Evolutionary conservation across 2,329 filamentous ascomycete genomes (phyloP).

Genomic region (Phialocephala sp.): DNA sequence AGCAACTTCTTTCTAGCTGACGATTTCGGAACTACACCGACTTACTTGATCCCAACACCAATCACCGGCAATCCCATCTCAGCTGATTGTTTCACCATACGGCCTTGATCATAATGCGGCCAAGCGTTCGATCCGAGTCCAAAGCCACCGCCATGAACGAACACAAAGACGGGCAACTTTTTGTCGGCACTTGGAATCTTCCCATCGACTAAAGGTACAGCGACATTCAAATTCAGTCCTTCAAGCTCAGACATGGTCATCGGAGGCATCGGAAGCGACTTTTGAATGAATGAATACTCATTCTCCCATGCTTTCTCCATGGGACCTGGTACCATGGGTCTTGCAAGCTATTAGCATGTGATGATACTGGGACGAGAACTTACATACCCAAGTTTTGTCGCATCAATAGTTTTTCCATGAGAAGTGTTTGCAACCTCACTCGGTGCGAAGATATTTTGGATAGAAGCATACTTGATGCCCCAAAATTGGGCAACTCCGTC

Average conservation of each 20-base stretch:
- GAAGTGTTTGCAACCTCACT: conserved; percentile 41
- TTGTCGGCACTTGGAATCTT: conserved; percentile 19
- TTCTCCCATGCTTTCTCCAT: conserved; percentile 46
- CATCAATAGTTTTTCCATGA: conserved; percentile 28
- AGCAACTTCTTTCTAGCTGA: neutral
- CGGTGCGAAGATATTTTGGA: conserved; percentile 44
- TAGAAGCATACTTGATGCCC: conserved; percentile 47
- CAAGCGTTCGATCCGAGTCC: conserved; percentile 56
- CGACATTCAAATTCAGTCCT: conserved; percentile 58
- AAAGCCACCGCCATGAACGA: conserved; percentile 59
- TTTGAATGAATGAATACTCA: conserved; percentile 56
- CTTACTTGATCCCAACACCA: conserved; percentile 51
- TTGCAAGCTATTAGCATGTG: neutral
- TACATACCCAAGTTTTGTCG: conserved; percentile 25
- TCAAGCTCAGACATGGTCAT: conserved; percentile 53
- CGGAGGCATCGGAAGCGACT: conserved; percentile 48
- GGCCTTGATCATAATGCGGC: conserved; percentile 55
- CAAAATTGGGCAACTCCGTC: conserved; percentile 40
- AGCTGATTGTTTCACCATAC: conserved; percentile 51
- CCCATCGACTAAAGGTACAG: conserved; percentile 46
- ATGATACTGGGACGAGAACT: neutral
- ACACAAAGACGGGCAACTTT: conserved; percentile 56
- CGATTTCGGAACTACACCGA: neutral
- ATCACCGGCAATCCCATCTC: conserved; percentile 53
- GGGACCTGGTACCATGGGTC: conserved; percentile 27